These are phyloP conservation scores for Cladophialophora chaetospira DNA, from an alignment of 2,329 filamentous ascomycete species.

Conservation along the genomic window DNA sequence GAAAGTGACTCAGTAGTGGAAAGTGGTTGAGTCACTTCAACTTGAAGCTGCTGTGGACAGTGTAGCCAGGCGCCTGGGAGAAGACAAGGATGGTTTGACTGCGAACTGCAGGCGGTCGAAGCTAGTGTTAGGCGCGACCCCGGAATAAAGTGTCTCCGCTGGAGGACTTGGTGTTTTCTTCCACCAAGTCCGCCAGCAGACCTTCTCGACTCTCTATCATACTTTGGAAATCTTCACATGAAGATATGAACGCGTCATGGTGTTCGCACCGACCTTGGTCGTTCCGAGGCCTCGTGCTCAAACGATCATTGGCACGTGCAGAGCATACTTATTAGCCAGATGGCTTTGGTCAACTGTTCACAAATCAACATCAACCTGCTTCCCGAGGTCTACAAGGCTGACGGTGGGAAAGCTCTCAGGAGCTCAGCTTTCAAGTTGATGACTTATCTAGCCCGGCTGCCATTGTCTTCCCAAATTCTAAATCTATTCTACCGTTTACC, in stretches of 20 bases:
- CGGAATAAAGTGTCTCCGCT: not conserved
- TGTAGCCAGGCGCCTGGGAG: not conserved
- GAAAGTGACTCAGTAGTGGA: not conserved
- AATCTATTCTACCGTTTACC: not conserved
- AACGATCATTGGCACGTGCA: not conserved
- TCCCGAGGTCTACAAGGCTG: not conserved
- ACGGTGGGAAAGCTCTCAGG: no score
- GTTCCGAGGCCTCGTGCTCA: not conserved
- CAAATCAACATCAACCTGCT: not conserved
- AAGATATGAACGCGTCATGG: no score
- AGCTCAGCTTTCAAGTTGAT: no score
- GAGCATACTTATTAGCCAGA: not conserved
- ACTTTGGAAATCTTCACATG: no score
- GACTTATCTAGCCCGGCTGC: no score
- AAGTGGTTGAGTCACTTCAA: not conserved
- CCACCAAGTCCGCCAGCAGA: no score
- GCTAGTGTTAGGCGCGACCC: not conserved
- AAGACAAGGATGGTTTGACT: not conserved
- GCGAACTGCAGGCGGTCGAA: not conserved
- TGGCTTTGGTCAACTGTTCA: not conserved
- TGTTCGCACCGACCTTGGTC: no score
- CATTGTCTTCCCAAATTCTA: not conserved
- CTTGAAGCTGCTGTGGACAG: not conserved
- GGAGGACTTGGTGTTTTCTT: no score
- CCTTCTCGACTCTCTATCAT: no score